Evolutionary conservation across 805 yeast species (phyloP), one percentile per base, ranked within the genome.

Genomic region (Hanseniaspora valbyensis): DNA sequence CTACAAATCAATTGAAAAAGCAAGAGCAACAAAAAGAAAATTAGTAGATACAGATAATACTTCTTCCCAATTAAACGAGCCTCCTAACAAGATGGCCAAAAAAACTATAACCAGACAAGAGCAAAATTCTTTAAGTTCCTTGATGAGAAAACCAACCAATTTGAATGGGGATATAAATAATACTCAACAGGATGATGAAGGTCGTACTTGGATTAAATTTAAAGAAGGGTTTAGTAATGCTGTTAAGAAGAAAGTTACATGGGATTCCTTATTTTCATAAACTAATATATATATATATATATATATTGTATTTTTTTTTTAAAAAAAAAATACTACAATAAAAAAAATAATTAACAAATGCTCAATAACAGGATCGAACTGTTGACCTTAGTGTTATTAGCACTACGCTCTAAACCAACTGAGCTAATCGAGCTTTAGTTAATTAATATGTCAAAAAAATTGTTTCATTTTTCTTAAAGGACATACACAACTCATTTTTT

Each of bases 151-250:
- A 4, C 32, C 48, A 13, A 2, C 40, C 21, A 21, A 39, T 28
- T 18, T 13, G 29, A 18, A 18, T 24, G n/a, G n/a, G n/a, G 30
- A 28, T n/a, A 61, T 30, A 56, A 19, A 5, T n/a, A 26, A 12
- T 3, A 2, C 10, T 8, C 3, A 22, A 2, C 2, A 10, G 2
- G 22, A 50, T 44, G 65, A 57, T 46, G 67, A 54, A 38, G 59
- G 64, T 28, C 67, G 77, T 57, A 72, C 78, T 42, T 88, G 96
- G 96, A 84, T 88, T n/a, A 86, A 83, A 60, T 87, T 81, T 61
- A 83, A 83, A 55, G 96, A 88, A 65, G 96, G 96, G 0, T 88
- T 82, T 59, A 83, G 95, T 4, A 83, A 86, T 63, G 96, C 96
- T 0, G 96, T 88, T 2, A 68, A 94, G 30, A 86, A 85, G 59